Conservation (phyloP, 345 rosid species). For the Litchi chinensis region DNA sequence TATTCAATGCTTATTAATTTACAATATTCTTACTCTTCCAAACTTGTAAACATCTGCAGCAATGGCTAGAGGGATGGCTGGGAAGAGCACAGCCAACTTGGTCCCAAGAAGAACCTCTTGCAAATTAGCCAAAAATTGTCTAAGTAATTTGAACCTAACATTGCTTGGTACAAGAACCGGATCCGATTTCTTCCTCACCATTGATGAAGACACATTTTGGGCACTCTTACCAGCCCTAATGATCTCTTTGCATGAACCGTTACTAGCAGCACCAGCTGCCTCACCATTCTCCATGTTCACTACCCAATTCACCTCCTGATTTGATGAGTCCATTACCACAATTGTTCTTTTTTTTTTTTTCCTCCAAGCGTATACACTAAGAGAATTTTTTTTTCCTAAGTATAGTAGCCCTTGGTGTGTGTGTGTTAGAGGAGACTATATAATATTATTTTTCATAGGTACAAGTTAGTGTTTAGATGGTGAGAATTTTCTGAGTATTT, state of each 20-base stretch:
- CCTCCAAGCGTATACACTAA: too few relatives aligned
- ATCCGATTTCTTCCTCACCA: slow-evolving; percentile 43
- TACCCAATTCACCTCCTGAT: slow-evolving; percentile 7
- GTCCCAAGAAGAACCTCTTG: slow-evolving; percentile 53
- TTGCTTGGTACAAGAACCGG: slow-evolving; percentile 26
- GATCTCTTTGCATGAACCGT: slow-evolving; percentile 7
- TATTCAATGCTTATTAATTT: too few relatives aligned
- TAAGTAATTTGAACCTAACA: slow-evolving; percentile 36
- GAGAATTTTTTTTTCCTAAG: too few relatives aligned
- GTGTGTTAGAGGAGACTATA: too few relatives aligned
- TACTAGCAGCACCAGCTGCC: not conserved
- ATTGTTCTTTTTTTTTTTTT: not conserved
- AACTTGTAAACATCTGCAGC: slow-evolving; percentile 41
- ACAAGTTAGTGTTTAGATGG: not conserved
- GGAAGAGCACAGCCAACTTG: slow-evolving; percentile 54
- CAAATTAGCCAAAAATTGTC: slow-evolving; percentile 38
- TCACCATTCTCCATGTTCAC: slow-evolving; percentile 39
- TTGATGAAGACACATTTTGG: slow-evolving; percentile 36
- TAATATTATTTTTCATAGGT: not conserved
- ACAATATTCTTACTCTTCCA: slow-evolving; percentile 40
- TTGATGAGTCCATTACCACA: slow-evolving; percentile 22
- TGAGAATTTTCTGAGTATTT: too few relatives aligned
- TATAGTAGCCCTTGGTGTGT: too few relatives aligned
- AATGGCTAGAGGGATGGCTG: slow-evolving; percentile 55
- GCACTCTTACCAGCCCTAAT: slow-evolving; percentile 24